Percentiles rank a stretch among this genome's conserved stretches.
These are phyloP conservation scores for Xylaria flabelliformis DNA, from an alignment of 495 filamentous ascomycete species.

Conservation along the genomic window DNA sequence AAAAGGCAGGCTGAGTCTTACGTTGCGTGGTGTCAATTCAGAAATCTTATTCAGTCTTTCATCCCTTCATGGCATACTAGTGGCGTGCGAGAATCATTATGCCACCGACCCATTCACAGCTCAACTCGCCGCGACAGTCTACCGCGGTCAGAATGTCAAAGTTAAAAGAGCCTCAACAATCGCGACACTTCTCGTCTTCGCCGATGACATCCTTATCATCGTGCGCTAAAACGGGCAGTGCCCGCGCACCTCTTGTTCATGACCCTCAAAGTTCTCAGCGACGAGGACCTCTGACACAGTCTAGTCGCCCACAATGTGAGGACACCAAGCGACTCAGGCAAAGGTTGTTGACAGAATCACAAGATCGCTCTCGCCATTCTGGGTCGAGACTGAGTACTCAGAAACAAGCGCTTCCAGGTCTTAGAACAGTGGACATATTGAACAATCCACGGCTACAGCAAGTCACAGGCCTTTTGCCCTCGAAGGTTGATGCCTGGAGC, in stretches of 20 bases:
- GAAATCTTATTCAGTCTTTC: background rate
- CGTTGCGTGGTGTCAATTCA: background rate
- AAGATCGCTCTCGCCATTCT: background rate
- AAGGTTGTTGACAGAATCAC: background rate
- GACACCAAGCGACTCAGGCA: background rate
- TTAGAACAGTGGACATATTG: slow-evolving; percentile 23
- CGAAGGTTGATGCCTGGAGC: slow-evolving; percentile 4
- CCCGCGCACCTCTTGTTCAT: background rate
- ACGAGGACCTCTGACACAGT: background rate
- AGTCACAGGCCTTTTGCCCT: slow-evolving; percentile 33
- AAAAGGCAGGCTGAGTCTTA: slow-evolving; percentile 21
- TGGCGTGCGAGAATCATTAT: background rate
- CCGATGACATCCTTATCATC: background rate
- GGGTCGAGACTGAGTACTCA: background rate
- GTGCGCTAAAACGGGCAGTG: background rate
- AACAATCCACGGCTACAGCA: slow-evolving; percentile 32
- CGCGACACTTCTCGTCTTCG: background rate
- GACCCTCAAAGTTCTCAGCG: background rate
- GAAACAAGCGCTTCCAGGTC: background rate
- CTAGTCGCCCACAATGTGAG: background rate
- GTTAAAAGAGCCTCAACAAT: background rate
- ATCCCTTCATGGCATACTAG: background rate
- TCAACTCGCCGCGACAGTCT: background rate
- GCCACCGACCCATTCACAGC: background rate
- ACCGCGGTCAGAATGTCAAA: background rate